Base-by-base conservation (phyloP, 2,329 filamentous ascomycete genomes). In the Trichoderma simmonsii region DNA sequence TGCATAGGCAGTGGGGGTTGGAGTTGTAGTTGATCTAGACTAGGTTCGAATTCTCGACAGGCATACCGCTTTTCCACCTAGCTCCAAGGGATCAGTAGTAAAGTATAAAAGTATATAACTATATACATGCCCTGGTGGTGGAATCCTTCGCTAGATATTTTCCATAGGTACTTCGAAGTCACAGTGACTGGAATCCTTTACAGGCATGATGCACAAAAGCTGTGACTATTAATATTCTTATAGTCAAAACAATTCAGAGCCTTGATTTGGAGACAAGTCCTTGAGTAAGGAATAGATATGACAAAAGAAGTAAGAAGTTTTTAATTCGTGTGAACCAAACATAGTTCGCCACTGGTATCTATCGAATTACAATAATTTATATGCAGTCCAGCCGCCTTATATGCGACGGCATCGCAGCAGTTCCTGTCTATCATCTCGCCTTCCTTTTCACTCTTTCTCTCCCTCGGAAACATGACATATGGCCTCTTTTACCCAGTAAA, bases 271-370 rank as follows among this genome's bases (percentile, higher is more conserved):
- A n/a, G 39, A 9, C 7, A 43, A n/a, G 39, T n/a, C 7, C 7
- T n/a, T 3, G 7, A 0, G 3, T 7, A n/a, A 0, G 7, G 3
- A n/a, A 43, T 43, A 3, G 15, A n/a, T 43, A n/a, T n/a, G 18
- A n/a, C 0, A 1, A 43, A 43, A 43, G 7, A 43, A 43, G 1
- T n/a, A 2, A n/a, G n/a, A 43, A 43, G 1, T 7, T 15, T 2
- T n/a, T 4, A 8, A 43, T n/a, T n/a, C 9, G 15, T 43, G 39
- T 43, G 15, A 43, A 43, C 39, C 39, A 43, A 43, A n/a, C 7
- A 43, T 4, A 43, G 39, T 9, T 43, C 7, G 39, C 15, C 39
- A 43, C 39, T 43, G 39, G 39, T 43, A 43, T 43, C 39, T 43
- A 43, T 43, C 0, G 39, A 43, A 43, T 43, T 43, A 43, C 18